Percentiles rank a stretch among this genome's conserved stretches.
Conservation (phyloP, 306 rosid genomes). For the Nissolia schottii region DNA sequence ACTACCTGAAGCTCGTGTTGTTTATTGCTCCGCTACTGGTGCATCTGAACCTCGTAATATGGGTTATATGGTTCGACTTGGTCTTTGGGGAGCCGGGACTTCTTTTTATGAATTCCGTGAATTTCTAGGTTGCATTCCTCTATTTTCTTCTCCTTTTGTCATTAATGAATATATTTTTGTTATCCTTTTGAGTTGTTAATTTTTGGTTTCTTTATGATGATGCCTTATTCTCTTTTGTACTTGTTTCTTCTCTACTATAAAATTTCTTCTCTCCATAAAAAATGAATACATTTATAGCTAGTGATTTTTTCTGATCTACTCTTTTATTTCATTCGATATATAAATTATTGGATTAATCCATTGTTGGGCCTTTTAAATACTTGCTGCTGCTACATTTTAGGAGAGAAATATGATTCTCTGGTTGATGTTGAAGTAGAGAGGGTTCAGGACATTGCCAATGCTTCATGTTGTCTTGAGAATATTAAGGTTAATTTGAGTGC, state of each 20-base stretch:
- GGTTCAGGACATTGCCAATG: background rate
- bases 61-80: slow-evolving; percentile 99
- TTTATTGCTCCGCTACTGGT: slow-evolving; percentile 98
- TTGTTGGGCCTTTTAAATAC: background rate
- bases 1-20: slow-evolving; percentile 83
- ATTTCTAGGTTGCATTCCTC: slow-evolving; percentile 64
- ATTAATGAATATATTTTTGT: background rate
- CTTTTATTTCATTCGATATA: background rate
- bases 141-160: background rate
- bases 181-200: background rate
- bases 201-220: background rate
- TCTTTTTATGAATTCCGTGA: slow-evolving; percentile 80
- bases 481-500: no score
- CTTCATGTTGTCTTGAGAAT: background rate
- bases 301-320: background rate
- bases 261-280: background rate
- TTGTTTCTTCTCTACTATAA: background rate
- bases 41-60: slow-evolving; percentile 97
- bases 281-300: background rate
- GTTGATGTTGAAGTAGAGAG: background rate
- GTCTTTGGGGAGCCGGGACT: slow-evolving; percentile 97
- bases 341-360: background rate
- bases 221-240: background rate
- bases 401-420: background rate
- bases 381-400: slow-evolving; percentile 5